These are phyloP conservation scores for Cryphonectria radicalis DNA, from an alignment of 2,329 filamentous ascomycete species.

Conservation along the genomic window DNA sequence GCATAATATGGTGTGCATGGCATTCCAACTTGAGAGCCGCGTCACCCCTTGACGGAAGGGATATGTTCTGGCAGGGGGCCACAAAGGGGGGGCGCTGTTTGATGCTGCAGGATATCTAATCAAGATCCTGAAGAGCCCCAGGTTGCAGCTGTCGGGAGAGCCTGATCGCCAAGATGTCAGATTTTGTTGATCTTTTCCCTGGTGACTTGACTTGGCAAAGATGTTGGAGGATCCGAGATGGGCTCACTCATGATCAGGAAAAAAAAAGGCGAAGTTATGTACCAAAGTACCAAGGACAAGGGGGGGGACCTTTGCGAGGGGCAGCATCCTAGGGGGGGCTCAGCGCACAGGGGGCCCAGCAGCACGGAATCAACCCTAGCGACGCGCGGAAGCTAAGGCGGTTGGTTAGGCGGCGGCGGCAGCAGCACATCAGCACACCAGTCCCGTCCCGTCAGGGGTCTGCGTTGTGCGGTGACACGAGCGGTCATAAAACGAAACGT, in stretches of 20 bases:
- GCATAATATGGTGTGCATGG: slow-evolving; percentile 5
- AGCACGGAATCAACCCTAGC: background rate
- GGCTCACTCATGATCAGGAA: background rate
- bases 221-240: background rate
- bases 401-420: too few relatives aligned
- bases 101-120: background rate
- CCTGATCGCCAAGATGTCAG: background rate
- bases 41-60: slow-evolving; percentile 10
- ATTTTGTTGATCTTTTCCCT: background rate
- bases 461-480: background rate
- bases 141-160: background rate
- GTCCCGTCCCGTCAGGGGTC: background rate
- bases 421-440: background rate
- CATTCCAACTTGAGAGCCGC: slow-evolving; percentile 6
- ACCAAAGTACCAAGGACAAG: background rate
- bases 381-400: slow-evolving; percentile 12
- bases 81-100: background rate
- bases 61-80: background rate
- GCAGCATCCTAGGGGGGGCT: background rate
- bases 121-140: background rate
- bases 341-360: background rate
- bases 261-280: background rate
- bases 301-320: too few relatives aligned
- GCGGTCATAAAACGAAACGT: slow-evolving; percentile 10
- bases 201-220: background rate